Evolutionary conservation across 768 basidiomycete genomes (phyloP), one percentile per base, ranked within the genome.

Genomic region (Serendipita sp.): DNA sequence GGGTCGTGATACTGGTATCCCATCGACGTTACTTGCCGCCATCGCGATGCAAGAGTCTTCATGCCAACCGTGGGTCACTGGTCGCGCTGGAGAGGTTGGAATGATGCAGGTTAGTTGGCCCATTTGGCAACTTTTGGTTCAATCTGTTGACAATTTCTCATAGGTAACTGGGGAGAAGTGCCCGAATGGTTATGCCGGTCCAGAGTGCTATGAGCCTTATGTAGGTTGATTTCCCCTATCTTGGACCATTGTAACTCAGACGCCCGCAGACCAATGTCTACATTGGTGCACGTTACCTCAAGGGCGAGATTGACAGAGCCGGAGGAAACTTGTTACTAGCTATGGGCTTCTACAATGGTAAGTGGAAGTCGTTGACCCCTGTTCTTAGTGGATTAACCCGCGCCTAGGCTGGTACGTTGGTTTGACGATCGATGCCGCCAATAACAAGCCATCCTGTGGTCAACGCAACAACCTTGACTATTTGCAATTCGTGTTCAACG

Each of bases 21-120:
- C 86, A 28, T 72, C 89, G 7, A 89, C 92, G 72, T 75, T 94
- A 68, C 73, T 94, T 41, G 92, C 91, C 2, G 80, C 90, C 0
- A 86, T 95, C 68, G 90, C 91, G 37, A 86, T 95, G 85, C 91
- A 94, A 73, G 93, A 95, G 72, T 83, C 82, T 37, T 76, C 77
- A 45, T 95, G 92, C 78, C 83, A 86, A 68, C 79, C 84, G 1
- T 65, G 74, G 15, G 81, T 80, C 3, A 77, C 83, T 54, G 91
- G 91, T 63, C 86, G 85, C 15, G 87, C 77, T 28, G 88, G 89
- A 51, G 91, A 92, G 72, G 85, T 88, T 70, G 91, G 89, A 38
- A 75, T 92, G 28, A 92, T 92, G 90, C 90, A 93, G 73, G 78
- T 93, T 67, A 87, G 86, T 73, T 45, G 88, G 88, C 68, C 92